These are phyloP conservation scores for Dactylonectria estremocensis DNA, from an alignment of 2,329 filamentous ascomycete species.

Conservation along the genomic window DNA sequence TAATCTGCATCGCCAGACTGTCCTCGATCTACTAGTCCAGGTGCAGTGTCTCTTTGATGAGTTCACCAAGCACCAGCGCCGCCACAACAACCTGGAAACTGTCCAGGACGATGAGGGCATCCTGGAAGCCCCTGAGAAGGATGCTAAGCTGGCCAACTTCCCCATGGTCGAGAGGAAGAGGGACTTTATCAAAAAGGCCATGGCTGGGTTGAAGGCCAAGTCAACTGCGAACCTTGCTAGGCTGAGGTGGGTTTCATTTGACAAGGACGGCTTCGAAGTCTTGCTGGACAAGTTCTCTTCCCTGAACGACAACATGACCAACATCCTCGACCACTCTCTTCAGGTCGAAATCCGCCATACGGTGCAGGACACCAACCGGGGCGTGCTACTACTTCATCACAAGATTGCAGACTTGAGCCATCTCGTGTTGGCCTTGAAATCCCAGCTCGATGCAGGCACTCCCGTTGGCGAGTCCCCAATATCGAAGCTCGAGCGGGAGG, in stretches of 20 bases:
- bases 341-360: constrained; percentile 64
- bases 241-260: constrained; percentile 63
- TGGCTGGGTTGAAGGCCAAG: constrained; percentile 56
- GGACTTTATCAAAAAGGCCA: constrained; percentile 62
- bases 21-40: constrained; percentile 65
- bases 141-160: constrained; percentile 62
- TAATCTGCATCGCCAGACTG: constrained; percentile 63
- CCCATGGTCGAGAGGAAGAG: constrained; percentile 59
- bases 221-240: constrained; percentile 54
- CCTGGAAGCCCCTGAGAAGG: constrained; percentile 58
- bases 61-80: constrained; percentile 60
- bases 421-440: constrained; percentile 62
- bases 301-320: constrained; percentile 65
- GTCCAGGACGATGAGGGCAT: constrained; percentile 53
- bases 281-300: constrained; percentile 60
- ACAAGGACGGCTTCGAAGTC: constrained; percentile 62
- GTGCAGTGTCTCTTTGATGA: constrained; percentile 64
- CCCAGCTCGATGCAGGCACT: constrained; percentile 56
- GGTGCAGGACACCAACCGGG: constrained; percentile 64
- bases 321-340: constrained; percentile 62
- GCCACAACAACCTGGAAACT: constrained; percentile 55
- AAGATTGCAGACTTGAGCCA: constrained; percentile 62
- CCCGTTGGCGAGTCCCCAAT: constrained; percentile 47
- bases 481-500: constrained; percentile 54
- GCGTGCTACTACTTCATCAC: constrained; percentile 63